Conservation (phyloP, 805 yeast genomes). For the Kluyveromyces nonfermentans region DNA sequence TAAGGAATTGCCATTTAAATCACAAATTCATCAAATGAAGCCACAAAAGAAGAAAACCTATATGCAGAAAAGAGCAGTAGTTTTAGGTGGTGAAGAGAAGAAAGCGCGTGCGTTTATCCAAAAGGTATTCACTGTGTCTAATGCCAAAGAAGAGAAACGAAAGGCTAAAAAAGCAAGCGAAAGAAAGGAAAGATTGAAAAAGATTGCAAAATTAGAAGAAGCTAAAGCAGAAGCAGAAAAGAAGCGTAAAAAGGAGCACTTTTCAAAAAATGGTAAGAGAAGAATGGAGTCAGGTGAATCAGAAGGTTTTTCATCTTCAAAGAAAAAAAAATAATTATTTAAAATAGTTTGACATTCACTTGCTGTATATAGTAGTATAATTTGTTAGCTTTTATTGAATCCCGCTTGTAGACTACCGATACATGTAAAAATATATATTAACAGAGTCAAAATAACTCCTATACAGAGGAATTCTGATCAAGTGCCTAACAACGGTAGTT, state of each 20-base stretch:
- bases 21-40: constrained; percentile 82
- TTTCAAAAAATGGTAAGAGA: constrained; percentile 61
- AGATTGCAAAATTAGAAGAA: constrained; percentile 65
- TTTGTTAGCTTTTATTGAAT: neutral
- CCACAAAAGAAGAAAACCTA: constrained; percentile 81
- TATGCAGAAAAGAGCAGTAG: constrained; percentile 86
- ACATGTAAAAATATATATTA: neutral
- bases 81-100: constrained; percentile 86
- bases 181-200: constrained; percentile 66
- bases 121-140: constrained; percentile 74
- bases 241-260: constrained; percentile 81
- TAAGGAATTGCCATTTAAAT: constrained; percentile 76
- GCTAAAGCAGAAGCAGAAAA: constrained; percentile 62
- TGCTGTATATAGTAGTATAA: neutral
- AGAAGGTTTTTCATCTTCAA: constrained; percentile 20
- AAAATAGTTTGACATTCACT: neutral
- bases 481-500: neutral
- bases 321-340: constrained; percentile 14
- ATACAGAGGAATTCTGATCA: neutral
- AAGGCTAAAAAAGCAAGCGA: constrained; percentile 63
- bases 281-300: constrained; percentile 31
- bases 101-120: constrained; percentile 84
- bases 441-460: neutral
- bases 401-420: neutral
- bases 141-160: constrained; percentile 75